Base-by-base conservation (phyloP, 148 eudicot genomes). In the Spergularia marina region DNA sequence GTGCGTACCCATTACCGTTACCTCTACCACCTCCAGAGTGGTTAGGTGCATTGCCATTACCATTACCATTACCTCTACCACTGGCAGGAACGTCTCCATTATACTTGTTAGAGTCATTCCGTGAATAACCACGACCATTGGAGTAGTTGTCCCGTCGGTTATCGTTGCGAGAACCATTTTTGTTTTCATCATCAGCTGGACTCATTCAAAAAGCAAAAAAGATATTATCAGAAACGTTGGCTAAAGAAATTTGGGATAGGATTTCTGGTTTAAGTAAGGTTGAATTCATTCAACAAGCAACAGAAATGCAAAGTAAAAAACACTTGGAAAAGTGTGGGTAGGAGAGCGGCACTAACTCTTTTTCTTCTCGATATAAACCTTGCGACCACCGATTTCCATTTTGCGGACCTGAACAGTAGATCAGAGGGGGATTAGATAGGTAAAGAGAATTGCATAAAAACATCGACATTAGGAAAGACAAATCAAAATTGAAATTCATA, bases 361-460 rank as follows among this genome's bases (percentile, higher is more conserved):
- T 85, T 90, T 92, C 77, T 86, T 89, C 59, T 85, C 76, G 17
- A 92, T 82, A 41, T 79, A 77, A 67, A 88, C 85, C 61, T 83
- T 85, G 39, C 83, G 77, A 6, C 65, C 86, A 41, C 87, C 87
- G 14, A 92, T 64, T 20, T 6, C 58, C 53, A 88, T 55, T 30
- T 30, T 30, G 36, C 21, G 40, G 59, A 53, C 80, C 84, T 88
- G 86, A 51, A 71, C 6, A 21, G 30, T 16, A 25, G 25, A 23
- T 23, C 25, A 23, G 25, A 23, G 25, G 25, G 40, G n/a, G 12
- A 73, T 58, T 47, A 76, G 18, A 51, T 5, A 39, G 21, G 20
- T 53, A 4, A 4, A 70, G n/a, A 14, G 9, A 67, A 47, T 15
- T 6, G 20, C 36, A 62, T 14, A 34, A 62, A 44, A 44, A 44